phyloP scores from a whole-genome alignment of 306 rosid species.

The Cicer yamashitae region DNA sequence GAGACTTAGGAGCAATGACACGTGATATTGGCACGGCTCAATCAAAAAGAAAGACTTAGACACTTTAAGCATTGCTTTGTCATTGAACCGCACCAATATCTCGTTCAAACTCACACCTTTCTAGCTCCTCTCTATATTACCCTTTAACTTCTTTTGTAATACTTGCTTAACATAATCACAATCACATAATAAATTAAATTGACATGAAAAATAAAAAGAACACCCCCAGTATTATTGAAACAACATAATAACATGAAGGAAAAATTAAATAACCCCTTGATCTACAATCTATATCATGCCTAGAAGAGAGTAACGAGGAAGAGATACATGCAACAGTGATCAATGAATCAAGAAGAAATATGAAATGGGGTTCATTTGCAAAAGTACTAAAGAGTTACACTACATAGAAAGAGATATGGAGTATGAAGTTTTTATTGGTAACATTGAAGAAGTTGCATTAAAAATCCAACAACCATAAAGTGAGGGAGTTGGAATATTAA shows the following conservation, averaged over 20 bases:
- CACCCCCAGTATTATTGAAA: too few relatives aligned
- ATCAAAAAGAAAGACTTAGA: conserved; percentile 66
- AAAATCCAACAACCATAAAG: conserved; percentile 64
- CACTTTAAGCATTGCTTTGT: conserved; percentile 59
- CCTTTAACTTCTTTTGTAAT: background rate
- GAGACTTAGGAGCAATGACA: conserved; percentile 51
- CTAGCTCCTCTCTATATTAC: background rate
- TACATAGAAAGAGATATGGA: background rate
- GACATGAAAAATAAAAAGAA: too few relatives aligned
- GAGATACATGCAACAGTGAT: conserved; percentile 21
- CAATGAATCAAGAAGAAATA: conserved; percentile 38
- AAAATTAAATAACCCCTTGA: too few relatives aligned
- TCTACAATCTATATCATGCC: too few relatives aligned
- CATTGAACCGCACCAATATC: conserved; percentile 99
- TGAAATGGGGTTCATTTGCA: conserved; percentile 15
- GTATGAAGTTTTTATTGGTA: background rate
- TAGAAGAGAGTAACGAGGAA: too few relatives aligned
- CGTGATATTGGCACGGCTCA: conserved; percentile 99
- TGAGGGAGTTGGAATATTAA: conserved; percentile 77
- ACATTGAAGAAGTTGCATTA: conserved; percentile 78
- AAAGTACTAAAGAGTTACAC: background rate
- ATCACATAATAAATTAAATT: background rate
- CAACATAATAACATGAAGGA: too few relatives aligned
- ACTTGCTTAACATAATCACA: conserved; percentile 16
- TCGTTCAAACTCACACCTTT: conserved; percentile 61